Conservation (phyloP, 2,329 filamentous ascomycete genomes). For the Meredithiella fracta region DNA sequence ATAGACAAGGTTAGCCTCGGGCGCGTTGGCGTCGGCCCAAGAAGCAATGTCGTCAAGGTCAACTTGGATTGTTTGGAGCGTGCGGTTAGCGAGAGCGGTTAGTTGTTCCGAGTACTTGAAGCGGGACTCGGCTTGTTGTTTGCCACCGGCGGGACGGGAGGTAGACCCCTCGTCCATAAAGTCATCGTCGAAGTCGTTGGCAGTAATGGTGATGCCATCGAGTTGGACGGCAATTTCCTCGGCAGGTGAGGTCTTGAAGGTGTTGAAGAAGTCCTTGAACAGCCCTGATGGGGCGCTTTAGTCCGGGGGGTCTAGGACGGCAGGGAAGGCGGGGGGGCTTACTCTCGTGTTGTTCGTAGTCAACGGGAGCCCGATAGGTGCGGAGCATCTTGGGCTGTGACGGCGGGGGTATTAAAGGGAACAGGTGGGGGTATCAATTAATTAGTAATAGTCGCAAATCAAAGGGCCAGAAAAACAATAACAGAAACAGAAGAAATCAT, state of each 20-base stretch:
- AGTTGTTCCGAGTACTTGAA: conserved; percentile 80
- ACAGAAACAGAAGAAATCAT: too few species aligned
- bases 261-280: conserved; percentile 74
- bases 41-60: conserved; percentile 75
- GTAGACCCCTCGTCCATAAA: conserved; percentile 74
- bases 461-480: not conserved
- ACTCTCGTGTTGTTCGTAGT: conserved; percentile 80
- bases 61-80: conserved; percentile 60
- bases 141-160: conserved; percentile 27
- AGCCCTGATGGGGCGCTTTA: conserved; percentile 36
- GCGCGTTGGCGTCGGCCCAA: conserved; percentile 59
- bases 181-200: conserved; percentile 73
- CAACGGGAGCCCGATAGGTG: conserved; percentile 35
- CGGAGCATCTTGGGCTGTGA: conserved; percentile 9
- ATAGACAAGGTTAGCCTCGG: conserved; percentile 56
- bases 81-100: conserved; percentile 72
- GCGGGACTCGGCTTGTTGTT: conserved; percentile 41
- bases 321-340: conserved; percentile 20
- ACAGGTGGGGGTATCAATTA: not conserved
- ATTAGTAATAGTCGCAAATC: not conserved
- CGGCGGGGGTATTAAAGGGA: not conserved
- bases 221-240: conserved; percentile 65
- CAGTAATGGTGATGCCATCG: conserved; percentile 69
- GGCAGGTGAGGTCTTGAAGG: conserved; percentile 68
- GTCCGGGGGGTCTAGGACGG: conserved; percentile 12